Base-by-base conservation (phyloP, 306 rosid species). In the Lathyrus aphaca region DNA sequence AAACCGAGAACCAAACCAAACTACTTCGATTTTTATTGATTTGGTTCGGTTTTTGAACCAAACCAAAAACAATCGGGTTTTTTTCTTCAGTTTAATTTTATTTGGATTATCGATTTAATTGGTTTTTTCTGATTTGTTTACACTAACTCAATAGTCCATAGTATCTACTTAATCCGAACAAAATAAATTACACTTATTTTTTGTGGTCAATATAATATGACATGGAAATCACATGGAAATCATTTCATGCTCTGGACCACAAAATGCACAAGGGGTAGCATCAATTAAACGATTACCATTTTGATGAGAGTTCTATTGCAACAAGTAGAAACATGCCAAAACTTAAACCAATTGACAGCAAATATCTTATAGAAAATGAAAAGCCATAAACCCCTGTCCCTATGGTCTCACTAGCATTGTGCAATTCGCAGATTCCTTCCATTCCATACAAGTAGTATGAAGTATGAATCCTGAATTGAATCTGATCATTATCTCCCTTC, bases 401-500 rank as follows among this genome's bases (percentile, higher is more conserved):
- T 49, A 49, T 49, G 17, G 23, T 49, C 59, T 48, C 32, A 48
- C 30, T 48, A 66, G 18, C 5, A 2, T 30, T 10, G 18, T 8
- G 3, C 46, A 6, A 44, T 27, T 55, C 11, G 29, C 17, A n/a
- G 18, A 66, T n/a, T n/a, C n/a, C n/a, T n/a, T n/a, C n/a, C n/a
- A n/a, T n/a, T n/a, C n/a, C n/a, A n/a, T n/a, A n/a, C n/a, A n/a
- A 15, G 14, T 17, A 54, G 38, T 51, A 18, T 68, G 73, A 50
- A 57, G 53, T 69, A 32, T 40, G 35, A 11, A 46, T 16, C 15
- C 8, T 58, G 35, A 58, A 29, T 56, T 45, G 38, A 18, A 45
- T 59, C 17, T 10, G 25, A 18, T 21, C 60, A 35, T 19, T 10
- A 46, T 30, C 57, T 10, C 35, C 17, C 1, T 45, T 58, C 75